Evolutionary conservation across 1,284 basidiomycete species (phyloP), one percentile per base, ranked within the genome.

Genomic region (Kwoniella shivajii): DNA sequence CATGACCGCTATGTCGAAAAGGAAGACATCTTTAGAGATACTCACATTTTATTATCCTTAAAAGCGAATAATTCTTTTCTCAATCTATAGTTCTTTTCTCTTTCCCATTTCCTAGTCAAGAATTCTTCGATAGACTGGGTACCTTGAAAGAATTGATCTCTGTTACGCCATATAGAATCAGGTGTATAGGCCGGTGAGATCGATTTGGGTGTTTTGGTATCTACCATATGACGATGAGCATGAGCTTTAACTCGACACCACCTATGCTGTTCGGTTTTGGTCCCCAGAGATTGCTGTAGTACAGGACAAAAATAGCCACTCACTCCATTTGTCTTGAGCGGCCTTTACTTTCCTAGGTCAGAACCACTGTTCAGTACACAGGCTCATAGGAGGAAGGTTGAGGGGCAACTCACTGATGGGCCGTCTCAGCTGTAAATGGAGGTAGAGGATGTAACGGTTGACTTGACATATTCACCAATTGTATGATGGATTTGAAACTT

Each of bases 51-150:
- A 72, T 86, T 82, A 41, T 82, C 83, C 18, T 73, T 73, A 65
- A 83, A 86, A 1, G 83, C 77, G 59, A 86, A 86, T 20, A 86
- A 73, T 66, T 85, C 83, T 67, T 85, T 85, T 43, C 83, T 67
- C 43, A 85, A 73, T 41, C 79, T 74, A 60, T 80, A 81, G 31
- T 73, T 65, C 20, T 67, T 66, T 69, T 86, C 85, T 60, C 77
- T 81, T 50, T 75, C 66, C 85, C 85, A 87, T 62, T 86, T 87
- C 58, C 76, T 72, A 10, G 72, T 78, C 51, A 86, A 68, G 70
- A 86, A 85, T 45, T 74, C 64, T 56, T 80, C 75, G 44, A 86
- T 82, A 48, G 80, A 79, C 4, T 76, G 76, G 31, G 78, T 79
- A 0, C 85, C 85, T 27, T 66, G 64, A 56, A 83, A 66, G 71